Evolutionary conservation across 148 eudicot genomes (phyloP).

Genomic region (Oxyria digyna): DNA sequence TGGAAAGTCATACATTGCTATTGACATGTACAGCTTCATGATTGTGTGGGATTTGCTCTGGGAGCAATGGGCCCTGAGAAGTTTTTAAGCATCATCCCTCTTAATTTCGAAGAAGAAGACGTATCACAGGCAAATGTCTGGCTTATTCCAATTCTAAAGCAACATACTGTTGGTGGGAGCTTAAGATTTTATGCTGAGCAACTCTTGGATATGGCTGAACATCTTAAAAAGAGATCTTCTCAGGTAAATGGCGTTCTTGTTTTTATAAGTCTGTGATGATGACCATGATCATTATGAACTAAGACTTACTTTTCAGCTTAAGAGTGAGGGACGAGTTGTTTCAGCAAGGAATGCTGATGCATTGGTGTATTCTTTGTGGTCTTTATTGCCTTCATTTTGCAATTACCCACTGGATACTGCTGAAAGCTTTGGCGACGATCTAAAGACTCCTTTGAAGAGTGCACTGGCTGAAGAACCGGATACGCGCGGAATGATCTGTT

Average conservation of each 20-base stretch:
- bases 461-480: slow-evolving; percentile 60
- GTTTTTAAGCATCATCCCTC: slow-evolving; percentile 62
- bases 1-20: not conserved
- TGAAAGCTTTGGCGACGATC: slow-evolving; percentile 41
- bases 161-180: slow-evolving; percentile 64
- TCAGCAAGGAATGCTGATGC: slow-evolving; percentile 67
- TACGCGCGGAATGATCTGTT: slow-evolving; percentile 65
- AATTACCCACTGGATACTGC: slow-evolving; percentile 72
- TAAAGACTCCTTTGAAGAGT: slow-evolving; percentile 38
- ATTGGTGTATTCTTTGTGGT: slow-evolving; percentile 71
- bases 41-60: slow-evolving; percentile 81
- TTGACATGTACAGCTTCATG: slow-evolving; percentile 53
- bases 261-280: not conserved
- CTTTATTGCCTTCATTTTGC: slow-evolving; percentile 89
- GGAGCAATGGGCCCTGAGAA: slow-evolving; percentile 91
- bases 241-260: slow-evolving; percentile 30
- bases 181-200: slow-evolving; percentile 60
- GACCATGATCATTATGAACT: slow-evolving; percentile 12
- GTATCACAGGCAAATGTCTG: slow-evolving; percentile 67
- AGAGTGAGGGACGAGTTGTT: slow-evolving; percentile 50
- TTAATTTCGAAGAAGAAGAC: slow-evolving; percentile 54
- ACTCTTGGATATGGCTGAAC: slow-evolving; percentile 36
- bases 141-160: slow-evolving; percentile 84
- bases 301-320: slow-evolving; percentile 43
- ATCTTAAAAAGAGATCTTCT: slow-evolving; percentile 48